Evolutionary conservation across 148 eudicot species (phyloP), one percentile per base, ranked within the genome.

Genomic region (Rhododendron henanense): DNA sequence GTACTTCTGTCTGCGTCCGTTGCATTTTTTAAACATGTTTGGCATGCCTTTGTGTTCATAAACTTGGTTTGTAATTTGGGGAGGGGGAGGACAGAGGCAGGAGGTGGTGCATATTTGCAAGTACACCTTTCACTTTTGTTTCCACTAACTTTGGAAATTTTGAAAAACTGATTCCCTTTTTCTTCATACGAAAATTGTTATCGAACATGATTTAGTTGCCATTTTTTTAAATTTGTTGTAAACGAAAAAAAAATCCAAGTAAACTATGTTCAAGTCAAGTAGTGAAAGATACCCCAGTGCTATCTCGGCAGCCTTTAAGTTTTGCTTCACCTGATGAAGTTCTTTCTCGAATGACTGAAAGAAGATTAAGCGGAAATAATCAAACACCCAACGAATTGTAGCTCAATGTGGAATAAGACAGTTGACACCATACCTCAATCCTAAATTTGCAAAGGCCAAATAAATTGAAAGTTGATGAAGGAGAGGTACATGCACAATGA

Each of bases 281-380:
- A 15, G 16, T 79, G 59, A 47, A 41, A 79, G 28, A n/a, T 48
- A 79, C 82, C 61, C 37, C 19, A 79, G 33, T n/a, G 59, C 82
- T n/a, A n/a, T 79, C 37, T 48, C 59, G 8, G 14, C 61, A 50
- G 37, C 82, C 28, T 79, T 15, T 48, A 79, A 79, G 35, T 79
- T 79, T 2, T 21, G 57, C 59, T 79, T 79, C 59, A 79, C 82
- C 61, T 3, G 7, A 47, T 47, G 14, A 50, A 80, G 82, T 13
- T 50, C 82, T 80, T 80, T 80, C 63, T 80, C 82, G 33, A 80
- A 80, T 6, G 82, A 80, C 82, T 80, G 82, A 50, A 33, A 80
- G 63, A 48, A 80, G 63, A 50, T 80, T 28, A 48, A 15, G 21
- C 4, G 31, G n/a, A 45, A 31, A 80, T 5, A 74, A 37, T 50